Evolutionary conservation across 2,329 filamentous ascomycete genomes (phyloP).

Genomic region (Sporothrix curviconia): DNA sequence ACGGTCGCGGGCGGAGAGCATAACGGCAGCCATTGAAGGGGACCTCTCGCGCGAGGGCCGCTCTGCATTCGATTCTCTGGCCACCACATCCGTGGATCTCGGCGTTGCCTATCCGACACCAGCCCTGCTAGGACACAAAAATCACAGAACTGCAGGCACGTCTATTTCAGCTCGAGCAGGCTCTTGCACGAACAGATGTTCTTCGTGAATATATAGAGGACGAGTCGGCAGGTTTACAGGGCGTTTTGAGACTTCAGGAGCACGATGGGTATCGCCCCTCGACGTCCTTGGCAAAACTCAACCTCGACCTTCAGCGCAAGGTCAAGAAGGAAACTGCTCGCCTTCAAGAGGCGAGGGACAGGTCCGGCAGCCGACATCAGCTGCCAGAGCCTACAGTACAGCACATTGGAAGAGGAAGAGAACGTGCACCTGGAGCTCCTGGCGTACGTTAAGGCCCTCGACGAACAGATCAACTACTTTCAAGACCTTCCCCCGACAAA

Average conservation of each 20-base stretch:
- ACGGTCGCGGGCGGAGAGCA: conserved; percentile 30
- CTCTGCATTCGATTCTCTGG: conserved; percentile 51
- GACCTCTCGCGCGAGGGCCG: conserved; percentile 49
- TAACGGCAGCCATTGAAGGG: conserved; percentile 49
- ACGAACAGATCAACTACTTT: conserved; percentile 58
- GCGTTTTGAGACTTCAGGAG: conserved; percentile 37
- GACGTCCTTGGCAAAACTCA: conserved; percentile 57
- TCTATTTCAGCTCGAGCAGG: conserved; percentile 49
- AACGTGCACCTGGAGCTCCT: conserved; percentile 51
- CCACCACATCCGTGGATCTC: conserved; percentile 43
- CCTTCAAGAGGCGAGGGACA: conserved; percentile 59
- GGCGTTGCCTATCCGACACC: conserved; percentile 44
- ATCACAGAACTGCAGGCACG: conserved; percentile 52
- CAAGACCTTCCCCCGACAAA: conserved; percentile 63
- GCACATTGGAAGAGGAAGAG: conserved; percentile 52
- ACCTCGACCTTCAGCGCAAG: conserved; percentile 65
- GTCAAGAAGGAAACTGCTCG: conserved; percentile 61
- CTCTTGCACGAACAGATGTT: conserved; percentile 45
- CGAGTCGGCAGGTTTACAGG: conserved; percentile 38
- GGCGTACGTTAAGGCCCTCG: conserved; percentile 51
- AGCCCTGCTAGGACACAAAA: conserved; percentile 41
- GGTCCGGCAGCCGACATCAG: conserved; percentile 17
- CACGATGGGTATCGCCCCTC: conserved; percentile 46
- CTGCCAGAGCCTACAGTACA: conserved; percentile 48
- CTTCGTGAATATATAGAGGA: conserved; percentile 50